Conservation (phyloP, 305 asterid species). For the Fraxinus platypoda region DNA sequence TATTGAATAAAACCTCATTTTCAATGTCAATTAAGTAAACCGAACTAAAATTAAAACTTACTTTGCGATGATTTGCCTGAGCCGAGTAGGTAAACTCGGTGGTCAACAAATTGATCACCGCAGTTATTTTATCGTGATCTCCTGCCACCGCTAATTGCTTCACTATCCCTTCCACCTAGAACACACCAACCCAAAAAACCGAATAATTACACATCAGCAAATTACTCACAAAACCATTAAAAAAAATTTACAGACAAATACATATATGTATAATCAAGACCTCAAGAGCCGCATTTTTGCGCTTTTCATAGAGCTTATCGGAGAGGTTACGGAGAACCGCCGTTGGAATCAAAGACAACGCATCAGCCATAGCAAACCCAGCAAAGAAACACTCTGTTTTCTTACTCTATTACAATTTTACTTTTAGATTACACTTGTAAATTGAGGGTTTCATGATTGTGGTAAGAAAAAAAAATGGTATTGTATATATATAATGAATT, state of each 20-base stretch:
- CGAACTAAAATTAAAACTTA: conserved; percentile 26
- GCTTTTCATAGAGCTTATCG: conserved; percentile 95
- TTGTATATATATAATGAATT: conserved; percentile 1
- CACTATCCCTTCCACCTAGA: conserved; percentile 96
- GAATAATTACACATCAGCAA: neutral
- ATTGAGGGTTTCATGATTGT: neutral
- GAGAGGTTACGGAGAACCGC: conserved; percentile 91
- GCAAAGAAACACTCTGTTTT: conserved; percentile 17
- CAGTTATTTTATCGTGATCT: conserved; percentile 78
- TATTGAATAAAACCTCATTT: conserved; percentile 10
- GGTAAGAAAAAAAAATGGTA: no score
- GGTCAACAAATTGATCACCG: conserved; percentile 74
- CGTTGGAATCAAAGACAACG: conserved; percentile 68
- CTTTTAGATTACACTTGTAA: conserved; percentile 28
- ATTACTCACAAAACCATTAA: neutral
- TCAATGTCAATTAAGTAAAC: neutral
- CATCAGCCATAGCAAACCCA: conserved; percentile 71
- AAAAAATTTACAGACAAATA: conserved; percentile 2
- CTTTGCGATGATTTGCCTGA: conserved; percentile 93
- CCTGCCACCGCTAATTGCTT: conserved; percentile 70
- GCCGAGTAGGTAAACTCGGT: conserved; percentile 76
- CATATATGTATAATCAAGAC: conserved; percentile 31
- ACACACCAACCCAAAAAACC: conserved; percentile 34
- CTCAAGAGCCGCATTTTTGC: conserved; percentile 98
- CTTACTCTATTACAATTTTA: neutral